Percentiles rank a stretch among this genome's conserved stretches.
Conservation (phyloP, 495 filamentous ascomycete species). For the Hypoxylon fuscum region DNA sequence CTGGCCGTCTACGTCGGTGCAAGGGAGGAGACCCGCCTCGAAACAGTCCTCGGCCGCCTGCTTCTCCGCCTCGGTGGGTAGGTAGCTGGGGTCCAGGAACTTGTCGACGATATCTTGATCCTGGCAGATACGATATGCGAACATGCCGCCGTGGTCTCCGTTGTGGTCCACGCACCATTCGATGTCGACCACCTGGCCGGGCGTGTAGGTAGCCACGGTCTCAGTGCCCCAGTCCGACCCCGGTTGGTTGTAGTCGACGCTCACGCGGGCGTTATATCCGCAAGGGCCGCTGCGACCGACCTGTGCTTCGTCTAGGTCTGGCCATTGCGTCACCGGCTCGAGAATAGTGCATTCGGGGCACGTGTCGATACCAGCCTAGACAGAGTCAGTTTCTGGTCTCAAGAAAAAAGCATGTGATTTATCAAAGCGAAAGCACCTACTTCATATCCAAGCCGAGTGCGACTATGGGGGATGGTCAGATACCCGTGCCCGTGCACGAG, state of each 20-base stretch:
- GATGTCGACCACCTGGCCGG: conserved; percentile 58
- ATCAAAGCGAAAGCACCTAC: conserved; percentile 36
- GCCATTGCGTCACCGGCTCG: conserved; percentile 63
- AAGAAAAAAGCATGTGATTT: not conserved
- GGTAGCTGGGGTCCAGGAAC: conserved; percentile 59
- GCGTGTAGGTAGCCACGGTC: conserved; percentile 56
- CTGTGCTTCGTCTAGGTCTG: conserved; percentile 54
- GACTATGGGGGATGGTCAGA: conserved; percentile 56
- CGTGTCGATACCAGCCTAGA: conserved; percentile 59
- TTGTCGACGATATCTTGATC: conserved; percentile 62
- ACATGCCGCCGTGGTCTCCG: conserved; percentile 69
- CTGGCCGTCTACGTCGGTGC: conserved; percentile 63
- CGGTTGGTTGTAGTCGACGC: conserved; percentile 65
- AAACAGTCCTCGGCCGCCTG: conserved; percentile 65
- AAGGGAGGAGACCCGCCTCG: conserved; percentile 56
- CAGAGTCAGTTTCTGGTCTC: conserved; percentile 7
- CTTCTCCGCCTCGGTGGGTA: conserved; percentile 63
- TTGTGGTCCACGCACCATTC: conserved; percentile 68
- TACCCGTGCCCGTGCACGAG: conserved; percentile 56
- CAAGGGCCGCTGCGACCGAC: conserved; percentile 64
- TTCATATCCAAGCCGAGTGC: conserved; percentile 58
- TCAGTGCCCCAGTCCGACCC: conserved; percentile 53
- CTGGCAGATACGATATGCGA: conserved; percentile 64
- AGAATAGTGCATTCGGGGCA: conserved; percentile 67
- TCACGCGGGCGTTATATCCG: conserved; percentile 65